phyloP scores from a whole-genome alignment of 78 protist genomes.

The Dictyostelium citrinum region DNA sequence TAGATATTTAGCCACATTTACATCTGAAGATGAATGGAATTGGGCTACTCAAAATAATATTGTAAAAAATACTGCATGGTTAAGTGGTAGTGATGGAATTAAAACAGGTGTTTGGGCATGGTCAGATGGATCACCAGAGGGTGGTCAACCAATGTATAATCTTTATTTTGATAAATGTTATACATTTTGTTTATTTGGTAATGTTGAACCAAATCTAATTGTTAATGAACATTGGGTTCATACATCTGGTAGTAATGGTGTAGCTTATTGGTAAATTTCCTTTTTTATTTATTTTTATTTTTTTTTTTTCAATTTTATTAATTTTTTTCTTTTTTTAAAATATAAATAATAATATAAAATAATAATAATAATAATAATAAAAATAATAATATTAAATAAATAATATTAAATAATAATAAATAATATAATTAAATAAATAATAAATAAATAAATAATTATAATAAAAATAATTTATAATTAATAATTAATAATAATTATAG shows the following conservation, averaged over 20 bases:
- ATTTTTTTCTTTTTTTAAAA: neutral
- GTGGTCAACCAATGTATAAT: conserved; percentile 37
- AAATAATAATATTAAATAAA: neutral
- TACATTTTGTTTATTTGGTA: conserved; percentile 6
- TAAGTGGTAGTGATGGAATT: neutral
- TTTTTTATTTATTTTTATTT: neutral
- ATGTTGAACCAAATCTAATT: conserved; percentile 35
- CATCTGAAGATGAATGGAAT: conserved; percentile 23
- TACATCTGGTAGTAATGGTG: neutral
- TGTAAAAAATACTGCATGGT: neutral
- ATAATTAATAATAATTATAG: neutral
- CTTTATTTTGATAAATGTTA: conserved; percentile 24
- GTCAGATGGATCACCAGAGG: conserved; percentile 17
- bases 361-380: conserved; percentile 6
- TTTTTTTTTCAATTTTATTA: neutral
- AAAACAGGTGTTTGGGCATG: conserved; percentile 3
- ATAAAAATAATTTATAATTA: neutral
- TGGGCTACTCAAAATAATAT: neutral
- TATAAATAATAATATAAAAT: conserved; percentile 8
- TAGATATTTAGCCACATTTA: conserved; percentile 9
- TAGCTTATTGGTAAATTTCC: neutral
- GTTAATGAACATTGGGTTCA: conserved; percentile 27
- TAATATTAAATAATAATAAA: neutral
- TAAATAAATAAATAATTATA: neutral
- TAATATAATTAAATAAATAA: too few relatives aligned